Evolutionary conservation across 495 filamentous ascomycete species (phyloP).

Genomic region (Cercophora scortea): DNA sequence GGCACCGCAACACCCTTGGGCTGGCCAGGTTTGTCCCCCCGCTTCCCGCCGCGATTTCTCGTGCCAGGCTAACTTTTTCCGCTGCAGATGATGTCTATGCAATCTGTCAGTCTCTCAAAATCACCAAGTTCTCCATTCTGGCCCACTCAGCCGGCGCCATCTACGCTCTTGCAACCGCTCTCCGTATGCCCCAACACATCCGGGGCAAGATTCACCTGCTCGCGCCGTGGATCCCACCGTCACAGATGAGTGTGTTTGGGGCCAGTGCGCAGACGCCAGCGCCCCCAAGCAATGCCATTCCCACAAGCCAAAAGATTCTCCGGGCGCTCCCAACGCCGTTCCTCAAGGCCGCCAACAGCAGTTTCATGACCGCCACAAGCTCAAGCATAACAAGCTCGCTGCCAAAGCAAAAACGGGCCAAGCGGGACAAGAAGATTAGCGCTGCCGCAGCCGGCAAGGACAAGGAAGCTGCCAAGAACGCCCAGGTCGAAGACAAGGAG

Average conservation of each 20-base stretch:
- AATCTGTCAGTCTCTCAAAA: conserved; percentile 86
- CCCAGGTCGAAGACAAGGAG: conserved; percentile 31
- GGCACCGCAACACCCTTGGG: conserved; percentile 76
- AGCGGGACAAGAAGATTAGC: conserved; percentile 47
- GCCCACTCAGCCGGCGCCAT: conserved; percentile 98
- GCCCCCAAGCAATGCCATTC: conserved; percentile 74
- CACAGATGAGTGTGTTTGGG: conserved; percentile 81
- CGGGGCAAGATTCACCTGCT: conserved; percentile 91
- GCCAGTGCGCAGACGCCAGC: conserved; percentile 56
- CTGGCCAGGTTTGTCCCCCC: conserved; percentile 68
- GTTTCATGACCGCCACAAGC: conserved; percentile 87
- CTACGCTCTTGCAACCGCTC: conserved; percentile 90
- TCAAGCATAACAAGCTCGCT: conserved; percentile 80
- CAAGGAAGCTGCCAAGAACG: conserved; percentile 28
- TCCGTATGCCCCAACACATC: conserved; percentile 94
- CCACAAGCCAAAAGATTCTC: conserved; percentile 85
- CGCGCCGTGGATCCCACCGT: conserved; percentile 96
- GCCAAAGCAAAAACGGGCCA: conserved; percentile 47
- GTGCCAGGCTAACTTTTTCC: not conserved
- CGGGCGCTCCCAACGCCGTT: conserved; percentile 86
- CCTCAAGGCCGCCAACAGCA: conserved; percentile 88
- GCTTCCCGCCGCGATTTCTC: too few relatives aligned
- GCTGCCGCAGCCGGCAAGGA: conserved; percentile 7
- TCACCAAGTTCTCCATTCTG: conserved; percentile 93
- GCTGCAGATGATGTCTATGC: conserved; percentile 81